Evolutionary conservation across 2,329 filamentous ascomycete species (phyloP).

Genomic region (Xylaria hypoxylon): DNA sequence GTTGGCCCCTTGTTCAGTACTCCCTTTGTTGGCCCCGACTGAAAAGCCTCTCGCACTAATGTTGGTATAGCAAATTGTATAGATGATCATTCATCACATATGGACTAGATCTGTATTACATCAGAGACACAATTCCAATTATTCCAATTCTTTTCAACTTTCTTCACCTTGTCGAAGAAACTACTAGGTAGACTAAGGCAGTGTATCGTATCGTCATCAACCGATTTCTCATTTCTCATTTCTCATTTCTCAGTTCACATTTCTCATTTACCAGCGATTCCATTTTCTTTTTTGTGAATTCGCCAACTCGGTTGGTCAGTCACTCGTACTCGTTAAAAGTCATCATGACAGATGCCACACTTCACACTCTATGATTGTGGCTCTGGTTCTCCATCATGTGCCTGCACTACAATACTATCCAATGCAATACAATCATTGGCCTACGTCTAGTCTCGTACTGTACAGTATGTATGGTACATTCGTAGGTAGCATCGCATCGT

Average conservation of each 20-base stretch:
- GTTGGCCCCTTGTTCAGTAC: background rate
- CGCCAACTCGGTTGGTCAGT: slow-evolving; percentile 7
- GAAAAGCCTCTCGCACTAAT: slow-evolving; percentile 14
- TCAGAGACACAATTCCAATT: slow-evolving; percentile 31
- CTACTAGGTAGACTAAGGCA: background rate
- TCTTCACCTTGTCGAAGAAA: too few relatives aligned
- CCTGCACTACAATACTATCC: background rate
- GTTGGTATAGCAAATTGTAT: slow-evolving; percentile 18
- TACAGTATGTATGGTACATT: background rate
- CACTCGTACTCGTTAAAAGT: too few relatives aligned
- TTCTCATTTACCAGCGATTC: background rate
- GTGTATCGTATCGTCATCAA: slow-evolving; percentile 1
- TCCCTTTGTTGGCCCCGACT: slow-evolving; percentile 6
- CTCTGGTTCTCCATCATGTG: background rate
- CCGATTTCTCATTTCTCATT: background rate
- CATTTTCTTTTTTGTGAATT: slow-evolving; percentile 15
- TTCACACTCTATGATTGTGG: background rate
- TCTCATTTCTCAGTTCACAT: too few relatives aligned
- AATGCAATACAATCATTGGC: background rate
- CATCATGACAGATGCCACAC: slow-evolving; percentile 7
- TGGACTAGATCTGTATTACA: slow-evolving; percentile 27
- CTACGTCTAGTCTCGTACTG: background rate
- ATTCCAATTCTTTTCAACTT: slow-evolving; percentile 29
- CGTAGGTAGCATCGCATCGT: slow-evolving; percentile 14
- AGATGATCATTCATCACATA: slow-evolving; percentile 32